Base-by-base conservation (phyloP, 805 yeast species). In the Yarrowia sp. region DNA sequence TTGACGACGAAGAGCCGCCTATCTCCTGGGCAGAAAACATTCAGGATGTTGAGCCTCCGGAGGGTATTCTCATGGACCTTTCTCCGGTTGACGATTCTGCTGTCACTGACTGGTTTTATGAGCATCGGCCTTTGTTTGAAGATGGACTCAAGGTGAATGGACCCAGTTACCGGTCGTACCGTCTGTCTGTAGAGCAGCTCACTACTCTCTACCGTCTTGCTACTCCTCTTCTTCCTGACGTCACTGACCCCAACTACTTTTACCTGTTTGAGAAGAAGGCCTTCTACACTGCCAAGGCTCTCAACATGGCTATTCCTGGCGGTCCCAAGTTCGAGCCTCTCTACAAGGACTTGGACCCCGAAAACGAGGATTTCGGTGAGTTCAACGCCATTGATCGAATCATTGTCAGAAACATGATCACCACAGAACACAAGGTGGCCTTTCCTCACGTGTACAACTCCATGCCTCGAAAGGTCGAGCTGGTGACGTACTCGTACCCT, bases 1-100 rank as follows among this genome's bases (percentile, higher is more conserved):
- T 93, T 76, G 99, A 95, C 75, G 99, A 95, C 73, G 99, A 95
- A 74, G 98, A 93, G 74, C 97, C 97, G 0, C 96, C 96, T 0
- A 72, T 92, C 36, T 84, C 87, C 65, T 95, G 90, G 86, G 71
- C 85, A n/a, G 96, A 91, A 65, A 88, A 89, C 71, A 78, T 92
- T 13, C 88, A 89, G 67, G 88, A 85, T 14, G 77, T 86, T 0
- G 92, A 88, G 58, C 86, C 90, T 0, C 80, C 84, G 6, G 93
- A 87, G n/a, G 81, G 93, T 0, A 83, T 92, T 22, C 84, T 80
- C 67, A 72, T 89, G 67, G 88, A 87, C 31, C 74, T 89, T n/a
- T 88, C 86, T 70, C 82, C 81, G 33, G 78, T 77, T 10, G 89
- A 86, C 66, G 92, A 89, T 72, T 76, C 79, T 6, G 74, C 83